Evolutionary conservation across 768 basidiomycete species (phyloP).

Genomic region (Postia placenta): DNA sequence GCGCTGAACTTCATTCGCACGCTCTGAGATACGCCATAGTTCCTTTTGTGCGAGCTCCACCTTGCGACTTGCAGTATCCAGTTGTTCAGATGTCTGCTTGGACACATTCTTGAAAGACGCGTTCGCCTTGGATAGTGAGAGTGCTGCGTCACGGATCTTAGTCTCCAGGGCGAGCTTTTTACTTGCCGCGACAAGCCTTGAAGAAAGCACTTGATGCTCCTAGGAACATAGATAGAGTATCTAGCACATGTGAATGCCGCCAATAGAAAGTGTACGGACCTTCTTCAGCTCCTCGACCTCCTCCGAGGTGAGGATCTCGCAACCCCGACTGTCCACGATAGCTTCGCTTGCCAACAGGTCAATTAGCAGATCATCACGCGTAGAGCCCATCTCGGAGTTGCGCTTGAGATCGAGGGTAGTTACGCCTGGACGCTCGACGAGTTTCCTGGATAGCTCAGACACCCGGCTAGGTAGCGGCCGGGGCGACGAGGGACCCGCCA

Average conservation of each 20-base stretch:
- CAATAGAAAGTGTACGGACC: slow-evolving; percentile 39
- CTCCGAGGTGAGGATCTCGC: slow-evolving; percentile 68
- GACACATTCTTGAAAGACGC: slow-evolving; percentile 48
- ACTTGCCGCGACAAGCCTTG: slow-evolving; percentile 57
- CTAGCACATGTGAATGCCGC: slow-evolving; percentile 32
- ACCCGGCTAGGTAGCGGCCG: slow-evolving; percentile 24
- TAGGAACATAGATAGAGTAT: slow-evolving; percentile 24
- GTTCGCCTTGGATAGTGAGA: slow-evolving; percentile 68
- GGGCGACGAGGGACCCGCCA: slow-evolving; percentile 38
- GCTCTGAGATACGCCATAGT: slow-evolving; percentile 59
- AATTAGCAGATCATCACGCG: slow-evolving; percentile 80
- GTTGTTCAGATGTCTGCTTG: slow-evolving; percentile 63
- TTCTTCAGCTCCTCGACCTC: slow-evolving; percentile 68
- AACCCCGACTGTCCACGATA: slow-evolving; percentile 83
- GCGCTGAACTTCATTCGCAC: slow-evolving; percentile 54
- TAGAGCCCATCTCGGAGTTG: slow-evolving; percentile 41
- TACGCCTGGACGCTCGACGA: slow-evolving; percentile 14
- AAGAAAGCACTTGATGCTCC: slow-evolving; percentile 70
- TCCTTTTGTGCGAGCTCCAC: slow-evolving; percentile 69
- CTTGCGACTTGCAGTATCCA: slow-evolving; percentile 67
- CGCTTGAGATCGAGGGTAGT: slow-evolving; percentile 32
- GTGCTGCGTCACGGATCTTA: slow-evolving; percentile 83
- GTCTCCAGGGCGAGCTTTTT: slow-evolving; percentile 78
- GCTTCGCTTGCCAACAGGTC: slow-evolving; percentile 92
- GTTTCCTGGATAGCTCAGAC: slow-evolving; percentile 29